Percentiles rank a stretch among this genome's conserved stretches.
These are phyloP conservation scores for Fusarium sp. DNA, from an alignment of 2,329 filamentous ascomycete genomes.

Conservation along the genomic window DNA sequence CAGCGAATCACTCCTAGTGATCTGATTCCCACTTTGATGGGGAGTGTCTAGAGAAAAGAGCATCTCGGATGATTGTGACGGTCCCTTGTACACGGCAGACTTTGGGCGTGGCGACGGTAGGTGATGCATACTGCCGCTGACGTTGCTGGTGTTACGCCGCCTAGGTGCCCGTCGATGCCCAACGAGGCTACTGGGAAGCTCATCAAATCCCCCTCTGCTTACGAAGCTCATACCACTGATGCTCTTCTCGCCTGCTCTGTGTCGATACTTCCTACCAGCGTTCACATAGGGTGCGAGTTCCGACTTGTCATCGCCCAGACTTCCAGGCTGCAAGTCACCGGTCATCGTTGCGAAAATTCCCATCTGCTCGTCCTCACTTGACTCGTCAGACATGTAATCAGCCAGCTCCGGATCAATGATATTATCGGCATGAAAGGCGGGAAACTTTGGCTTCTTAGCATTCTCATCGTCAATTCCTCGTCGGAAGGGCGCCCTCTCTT, in stretches of 20 bases:
- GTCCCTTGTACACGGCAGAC: slow-evolving; percentile 63
- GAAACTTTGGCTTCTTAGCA: slow-evolving; percentile 70
- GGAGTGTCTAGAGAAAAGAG: slow-evolving; percentile 58
- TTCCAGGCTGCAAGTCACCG: slow-evolving; percentile 69
- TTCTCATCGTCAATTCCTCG: slow-evolving; percentile 72
- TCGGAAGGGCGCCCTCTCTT: slow-evolving; percentile 89
- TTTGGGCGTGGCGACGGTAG: slow-evolving; percentile 75
- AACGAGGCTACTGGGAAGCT: slow-evolving; percentile 65
- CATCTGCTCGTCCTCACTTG: slow-evolving; percentile 90
- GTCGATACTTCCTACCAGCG: slow-evolving; percentile 76
- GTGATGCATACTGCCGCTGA: slow-evolving; percentile 73
- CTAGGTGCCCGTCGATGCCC: slow-evolving; percentile 68
- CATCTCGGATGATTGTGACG: slow-evolving; percentile 61
- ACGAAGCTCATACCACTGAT: slow-evolving; percentile 73
- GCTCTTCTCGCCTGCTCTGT: slow-evolving; percentile 77
- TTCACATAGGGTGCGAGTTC: slow-evolving; percentile 76
- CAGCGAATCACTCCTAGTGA: slow-evolving; percentile 84
- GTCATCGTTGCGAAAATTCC: slow-evolving; percentile 81
- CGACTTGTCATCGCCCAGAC: slow-evolving; percentile 75
- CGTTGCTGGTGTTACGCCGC: slow-evolving; percentile 82
- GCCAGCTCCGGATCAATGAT: slow-evolving; percentile 97
- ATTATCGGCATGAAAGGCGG: slow-evolving; percentile 97
- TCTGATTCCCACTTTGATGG: slow-evolving; percentile 54
- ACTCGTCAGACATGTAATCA: slow-evolving; percentile 94
- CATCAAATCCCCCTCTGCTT: slow-evolving; percentile 70